Base-by-base conservation (phyloP, 2,329 filamentous ascomycete genomes). In the Teratosphaeria destructans region DNA sequence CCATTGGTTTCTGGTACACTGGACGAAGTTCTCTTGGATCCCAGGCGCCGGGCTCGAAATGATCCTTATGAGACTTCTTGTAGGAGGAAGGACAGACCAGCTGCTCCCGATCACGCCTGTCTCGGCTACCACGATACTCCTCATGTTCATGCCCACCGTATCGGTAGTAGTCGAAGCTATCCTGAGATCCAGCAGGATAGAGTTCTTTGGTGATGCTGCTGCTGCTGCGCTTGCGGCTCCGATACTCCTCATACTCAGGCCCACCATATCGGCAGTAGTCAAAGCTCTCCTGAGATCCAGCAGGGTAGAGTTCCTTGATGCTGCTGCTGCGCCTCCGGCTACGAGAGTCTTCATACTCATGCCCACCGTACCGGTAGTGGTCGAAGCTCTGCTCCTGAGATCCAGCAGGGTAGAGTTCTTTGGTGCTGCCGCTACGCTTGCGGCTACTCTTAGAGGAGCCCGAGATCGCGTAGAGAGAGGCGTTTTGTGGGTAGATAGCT, bases 71-170 rank as follows among this genome's bases (percentile, higher is more conserved):
- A 19, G 43, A 23, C 43, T 19, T 49, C 43, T 49, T 19, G 43
- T n/a, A n/a, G 16, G 16, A 49, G 43, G 19, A 10, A 11, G 43
- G 10, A 49, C 43, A 49, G 43, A 49, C 43, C 43, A 49, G 43
- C 43, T 49, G 52, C 19, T 64, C 64, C 54, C 66, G 53, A 35
- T 66, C 62, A 43, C 66, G 58, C 12, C 57, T 53, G 5, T 65
- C 62, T 35, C 65, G 37, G 16, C 37, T 43, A 12, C 37, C 16
- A 14, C 37, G 37, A n/a, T 2, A 16, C 16, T 16, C 37, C 16
- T 43, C 37, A 43, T 43, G 4, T 43, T 43, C 37, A 14, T n/a
- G 37, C 37, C 16, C 37, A n/a, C 37, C 16, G 16, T 43, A 43
- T n/a, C 37, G 52, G n/a, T 65, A 59, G 6, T 67, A 55, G 39